Conservation (phyloP, 2,329 filamentous ascomycete genomes). For the Gremmenia infestans region DNA sequence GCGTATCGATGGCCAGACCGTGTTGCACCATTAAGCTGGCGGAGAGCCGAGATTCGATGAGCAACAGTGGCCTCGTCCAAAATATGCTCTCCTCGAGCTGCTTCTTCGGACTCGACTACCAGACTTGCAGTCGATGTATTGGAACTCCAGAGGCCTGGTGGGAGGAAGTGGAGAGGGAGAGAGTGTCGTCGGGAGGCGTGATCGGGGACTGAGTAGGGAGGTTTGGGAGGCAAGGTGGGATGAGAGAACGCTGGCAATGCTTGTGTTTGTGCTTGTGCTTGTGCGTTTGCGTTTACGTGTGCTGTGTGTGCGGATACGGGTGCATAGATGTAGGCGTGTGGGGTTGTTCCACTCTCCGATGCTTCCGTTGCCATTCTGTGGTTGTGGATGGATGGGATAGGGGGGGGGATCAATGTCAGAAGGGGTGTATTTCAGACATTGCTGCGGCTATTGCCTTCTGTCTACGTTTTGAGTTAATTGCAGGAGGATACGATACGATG, state of each 20-base stretch:
- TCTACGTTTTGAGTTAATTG: conserved; percentile 19
- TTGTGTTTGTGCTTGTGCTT: background rate
- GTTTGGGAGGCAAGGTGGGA: conserved; percentile 17
- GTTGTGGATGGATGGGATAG: background rate
- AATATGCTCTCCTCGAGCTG: conserved; percentile 31
- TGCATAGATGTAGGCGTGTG: conserved; percentile 5
- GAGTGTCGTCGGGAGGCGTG: conserved; percentile 24
- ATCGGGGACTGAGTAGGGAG: conserved; percentile 22
- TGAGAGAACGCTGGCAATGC: conserved; percentile 16
- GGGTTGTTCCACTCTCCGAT: conserved; percentile 12
- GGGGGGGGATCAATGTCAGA: conserved; percentile 8
- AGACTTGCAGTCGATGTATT: conserved; percentile 30
- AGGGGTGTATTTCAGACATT: conserved; percentile 18
- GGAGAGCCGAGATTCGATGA: conserved; percentile 54
- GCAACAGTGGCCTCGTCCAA: conserved; percentile 51
- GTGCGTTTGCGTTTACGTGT: too few relatives aligned
- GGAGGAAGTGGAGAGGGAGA: conserved; percentile 30
- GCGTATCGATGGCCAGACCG: conserved; percentile 44
- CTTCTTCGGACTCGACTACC: conserved; percentile 30
- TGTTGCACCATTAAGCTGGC: conserved; percentile 46
- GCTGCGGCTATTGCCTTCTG: background rate
- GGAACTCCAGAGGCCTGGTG: conserved; percentile 27
- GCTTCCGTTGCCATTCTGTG: conserved; percentile 24
- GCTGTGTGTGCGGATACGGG: too few relatives aligned
- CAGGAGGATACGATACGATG: conserved; percentile 7